Base-by-base conservation (phyloP, 768 basidiomycete species). In the Mycena amicta region DNA sequence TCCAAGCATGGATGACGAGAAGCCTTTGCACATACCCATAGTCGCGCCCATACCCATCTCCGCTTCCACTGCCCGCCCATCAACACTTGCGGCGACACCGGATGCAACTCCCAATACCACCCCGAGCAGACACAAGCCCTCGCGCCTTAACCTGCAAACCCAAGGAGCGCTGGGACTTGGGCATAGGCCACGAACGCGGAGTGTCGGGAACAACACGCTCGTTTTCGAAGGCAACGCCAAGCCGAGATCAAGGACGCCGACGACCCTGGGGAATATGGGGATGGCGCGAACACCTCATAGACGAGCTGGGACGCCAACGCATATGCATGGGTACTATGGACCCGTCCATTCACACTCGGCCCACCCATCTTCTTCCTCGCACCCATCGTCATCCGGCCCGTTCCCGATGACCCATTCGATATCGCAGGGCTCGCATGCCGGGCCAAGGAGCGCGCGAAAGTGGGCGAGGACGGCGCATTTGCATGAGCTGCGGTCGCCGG, bases 391-490 rank as follows among this genome's bases (percentile, higher is more conserved):
- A 18, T 23, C 30, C 27, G 47, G 47, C 8, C 13, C 26, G 54
- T 20, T 52, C 25, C 58, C 59, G n/a, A 56, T 60, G 26, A 22
- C 49, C 20, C 56, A 63, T 25, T 56, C 62, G 15, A 13, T 59
- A 1, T 61, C 62, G 20, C 59, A 57, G 8, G 62, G 56, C 49
- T 25, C 55, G 16, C 59, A 57, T 26, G 59, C 45, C 23, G 72
- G 71, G 15, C 75, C 73, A 16, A 49, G 54, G 39, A 71, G 73
- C 46, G 75, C 75, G 22, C 76, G 74, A 43, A 72, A 75, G 5
- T 79, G 79, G 74, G 82, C 81, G 33, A 70, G 79, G 8, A 80
- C 72, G 4, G 79, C 83, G 5, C 83, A 84, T 63, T 50, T 84
- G 40, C 83, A 84, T 51, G 80, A 84, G 62, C 76, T 84, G 64